A percentile compares a stretch with the other conserved stretches of the same genome.
These are phyloP conservation scores for Ganoderma multipileum DNA, from an alignment of 1,284 basidiomycete species.

Conservation along the genomic window DNA sequence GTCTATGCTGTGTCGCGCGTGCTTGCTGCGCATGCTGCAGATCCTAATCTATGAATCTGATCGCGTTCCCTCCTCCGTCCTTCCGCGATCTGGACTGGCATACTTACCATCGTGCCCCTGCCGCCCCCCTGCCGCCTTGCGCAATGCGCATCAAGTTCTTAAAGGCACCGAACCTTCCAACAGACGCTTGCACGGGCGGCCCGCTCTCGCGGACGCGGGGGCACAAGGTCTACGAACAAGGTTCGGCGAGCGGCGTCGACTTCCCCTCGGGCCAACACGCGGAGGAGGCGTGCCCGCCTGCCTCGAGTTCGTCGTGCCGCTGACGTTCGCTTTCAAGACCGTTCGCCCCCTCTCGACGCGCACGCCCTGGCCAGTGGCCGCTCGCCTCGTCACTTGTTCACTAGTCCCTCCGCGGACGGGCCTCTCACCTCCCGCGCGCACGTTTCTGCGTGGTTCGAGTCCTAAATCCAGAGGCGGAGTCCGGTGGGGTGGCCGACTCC, in stretches of 20 bases:
- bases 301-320: slow-evolving; percentile 7
- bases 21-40: background rate
- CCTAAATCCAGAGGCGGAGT: background rate
- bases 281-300: slow-evolving; percentile 1
- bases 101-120: background rate
- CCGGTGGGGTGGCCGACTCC: background rate
- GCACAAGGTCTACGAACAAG: background rate
- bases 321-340: slow-evolving; percentile 5
- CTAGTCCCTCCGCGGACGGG: background rate
- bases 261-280: slow-evolving; percentile 1
- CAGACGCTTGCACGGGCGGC: slow-evolving; percentile 2
- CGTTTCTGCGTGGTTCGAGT: background rate
- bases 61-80: background rate
- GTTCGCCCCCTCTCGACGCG: background rate
- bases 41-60: slow-evolving; percentile 5
- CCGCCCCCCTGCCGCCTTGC: slow-evolving; percentile 2
- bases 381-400: background rate
- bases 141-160: slow-evolving; percentile 9
- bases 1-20: slow-evolving; percentile 3
- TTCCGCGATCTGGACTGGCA: background rate
- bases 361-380: background rate
- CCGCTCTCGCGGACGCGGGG: slow-evolving; percentile 1
- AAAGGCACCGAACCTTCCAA: background rate
- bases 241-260: slow-evolving; percentile 1
- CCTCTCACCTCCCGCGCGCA: background rate